These are phyloP conservation scores for Fraxinus sp. DNA, from an alignment of 305 asterid species.

Conservation along the genomic window DNA sequence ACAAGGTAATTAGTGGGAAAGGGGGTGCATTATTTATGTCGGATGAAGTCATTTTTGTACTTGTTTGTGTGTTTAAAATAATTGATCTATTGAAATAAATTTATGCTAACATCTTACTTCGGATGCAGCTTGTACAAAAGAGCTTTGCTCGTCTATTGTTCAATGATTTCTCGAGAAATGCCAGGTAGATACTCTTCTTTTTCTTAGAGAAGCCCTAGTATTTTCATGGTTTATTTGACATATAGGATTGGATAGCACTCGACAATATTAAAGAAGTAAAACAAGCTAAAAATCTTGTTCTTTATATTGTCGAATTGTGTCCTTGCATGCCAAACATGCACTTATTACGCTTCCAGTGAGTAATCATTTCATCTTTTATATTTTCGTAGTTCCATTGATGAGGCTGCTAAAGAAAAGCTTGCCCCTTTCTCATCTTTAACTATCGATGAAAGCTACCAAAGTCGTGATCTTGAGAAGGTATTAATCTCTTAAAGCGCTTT, in stretches of 20 bases:
- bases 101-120: conserved; percentile 15
- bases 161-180: conserved; percentile 67
- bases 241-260: background rate
- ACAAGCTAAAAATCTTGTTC: background rate
- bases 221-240: background rate
- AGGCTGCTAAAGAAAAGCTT: conserved; percentile 74
- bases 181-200: conserved; percentile 53
- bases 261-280: background rate
- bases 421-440: conserved; percentile 68
- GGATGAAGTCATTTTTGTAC: background rate
- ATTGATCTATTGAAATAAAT: background rate
- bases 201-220: background rate
- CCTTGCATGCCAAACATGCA: background rate
- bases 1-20: conserved; percentile 62
- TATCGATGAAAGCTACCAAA: conserved; percentile 86
- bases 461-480: conserved; percentile 99
- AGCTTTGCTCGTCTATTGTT: conserved; percentile 82
- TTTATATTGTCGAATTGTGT: background rate
- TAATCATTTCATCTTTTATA: conserved; percentile 22
- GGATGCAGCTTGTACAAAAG: conserved; percentile 95
- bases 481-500: background rate
- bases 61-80: background rate
- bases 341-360: conserved; percentile 10
- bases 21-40: background rate
- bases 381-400: conserved; percentile 69